Evolutionary conservation across 345 rosid genomes (phyloP).

Genomic region (Pugionium dolabratum): DNA sequence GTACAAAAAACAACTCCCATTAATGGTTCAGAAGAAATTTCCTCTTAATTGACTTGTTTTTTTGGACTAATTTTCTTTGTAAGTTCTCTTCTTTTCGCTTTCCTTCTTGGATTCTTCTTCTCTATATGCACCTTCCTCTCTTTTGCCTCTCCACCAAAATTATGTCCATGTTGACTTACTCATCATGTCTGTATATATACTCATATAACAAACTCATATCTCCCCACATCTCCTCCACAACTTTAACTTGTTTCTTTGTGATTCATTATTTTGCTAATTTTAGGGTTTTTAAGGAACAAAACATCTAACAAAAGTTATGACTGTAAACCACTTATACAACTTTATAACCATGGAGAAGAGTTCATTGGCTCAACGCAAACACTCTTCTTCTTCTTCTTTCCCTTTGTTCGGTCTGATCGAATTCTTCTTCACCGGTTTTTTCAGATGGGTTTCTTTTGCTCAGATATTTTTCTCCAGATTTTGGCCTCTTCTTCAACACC

Average conservation of each 20-base stretch:
- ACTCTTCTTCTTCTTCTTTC: slow-evolving; percentile 21
- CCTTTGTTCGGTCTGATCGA: slow-evolving; percentile 37
- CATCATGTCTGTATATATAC: slow-evolving; percentile 29
- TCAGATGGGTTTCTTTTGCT: slow-evolving; percentile 33
- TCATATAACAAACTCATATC: slow-evolving; percentile 1
- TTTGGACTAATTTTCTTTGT: slow-evolving; percentile 14
- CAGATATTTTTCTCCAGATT: slow-evolving; percentile 43
- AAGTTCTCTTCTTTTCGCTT: slow-evolving; percentile 27
- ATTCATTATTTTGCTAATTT: slow-evolving; percentile 24
- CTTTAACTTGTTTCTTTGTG: not conserved
- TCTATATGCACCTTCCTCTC: slow-evolving; percentile 35
- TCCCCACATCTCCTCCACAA: slow-evolving; percentile 14
- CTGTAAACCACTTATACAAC: slow-evolving; percentile 14
- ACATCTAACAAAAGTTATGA: slow-evolving; percentile 23
- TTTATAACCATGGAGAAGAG: slow-evolving; percentile 43
- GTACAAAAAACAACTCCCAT: slow-evolving; percentile 17
- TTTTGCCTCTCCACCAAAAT: slow-evolving; percentile 35
- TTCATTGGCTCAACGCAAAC: slow-evolving; percentile 18
- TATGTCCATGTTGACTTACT: slow-evolving; percentile 19
- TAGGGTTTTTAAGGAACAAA: not conserved
- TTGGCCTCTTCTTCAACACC: slow-evolving; percentile 43
- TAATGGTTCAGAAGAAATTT: slow-evolving; percentile 28
- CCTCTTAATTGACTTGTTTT: slow-evolving; percentile 7
- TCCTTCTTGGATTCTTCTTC: slow-evolving; percentile 23
- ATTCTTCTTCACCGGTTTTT: slow-evolving; percentile 35